Evolutionary conservation across 2,329 filamentous ascomycete genomes (phyloP), one percentile per base, ranked within the genome.

Genomic region (Trichocomaceae sp.): DNA sequence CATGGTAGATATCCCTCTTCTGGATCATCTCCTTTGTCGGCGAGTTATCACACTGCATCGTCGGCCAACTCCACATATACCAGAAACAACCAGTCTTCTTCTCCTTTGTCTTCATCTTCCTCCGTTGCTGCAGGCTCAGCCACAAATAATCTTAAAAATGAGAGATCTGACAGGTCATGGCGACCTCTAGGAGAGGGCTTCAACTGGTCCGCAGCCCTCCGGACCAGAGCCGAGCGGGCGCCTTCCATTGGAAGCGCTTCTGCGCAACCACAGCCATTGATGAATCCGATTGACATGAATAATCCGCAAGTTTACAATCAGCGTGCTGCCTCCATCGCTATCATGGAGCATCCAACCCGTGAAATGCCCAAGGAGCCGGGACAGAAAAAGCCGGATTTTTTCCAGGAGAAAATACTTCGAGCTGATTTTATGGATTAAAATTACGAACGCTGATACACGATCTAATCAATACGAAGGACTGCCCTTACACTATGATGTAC

Each of bases 141-240:
- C 58, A 65, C 66, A 61, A 62, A 60, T 58, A 61, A 63, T 62
- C 58, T 64, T 59, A 61, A 66, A 62, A 69, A 69, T 62, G 66
- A 69, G 62, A 70, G 59, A 65, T 72, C 71, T 73, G 72, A 74
- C 69, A 50, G 61, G 58, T 76, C 74, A 67, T 68, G 69, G 63
- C 69, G 67, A 64, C 61, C 59, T 60, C 75, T 83, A 91, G 87
- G 89, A 80, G 90, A 93, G 80, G 89, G 88, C 72, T 96, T 95
- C 81, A 95, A 95, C 76, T 96, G 92, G 87, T 89, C 90, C 69
- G 92, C 96, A 78, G 91, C 95, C 77, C 84, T 96, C 79, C 89
- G 90, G 73, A 87, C 85, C 66, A 87, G 91, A 69, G 91, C 91
- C 65, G 90, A 95, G 77, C 91, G 90, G 73, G 86, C 83, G 50